Percentiles rank a stretch among this genome's conserved stretches.
These are phyloP conservation scores for Pharus latifolius DNA, from an alignment of 176 grass and related monocot species.

Conservation along the genomic window DNA sequence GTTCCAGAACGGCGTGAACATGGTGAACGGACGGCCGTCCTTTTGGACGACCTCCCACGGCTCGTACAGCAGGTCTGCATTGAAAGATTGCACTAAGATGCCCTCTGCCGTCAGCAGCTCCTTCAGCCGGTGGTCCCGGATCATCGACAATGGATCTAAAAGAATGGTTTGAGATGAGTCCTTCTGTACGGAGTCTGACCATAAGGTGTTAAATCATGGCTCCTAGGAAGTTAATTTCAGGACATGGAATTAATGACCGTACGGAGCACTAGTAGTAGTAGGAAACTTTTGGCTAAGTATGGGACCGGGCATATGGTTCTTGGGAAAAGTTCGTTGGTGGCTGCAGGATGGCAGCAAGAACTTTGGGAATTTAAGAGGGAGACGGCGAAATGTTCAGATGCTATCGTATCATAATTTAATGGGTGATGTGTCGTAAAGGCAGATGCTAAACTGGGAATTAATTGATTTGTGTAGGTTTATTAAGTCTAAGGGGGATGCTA, in stretches of 20 bases:
- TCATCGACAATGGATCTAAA: constrained; percentile 86
- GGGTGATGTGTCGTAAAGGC: background rate
- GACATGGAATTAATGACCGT: constrained; percentile 4
- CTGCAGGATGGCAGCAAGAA: background rate
- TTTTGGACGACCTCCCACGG: constrained; percentile 83
- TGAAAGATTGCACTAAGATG: constrained; percentile 71
- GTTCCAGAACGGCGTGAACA: constrained; percentile 86
- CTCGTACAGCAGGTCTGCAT: constrained; percentile 86
- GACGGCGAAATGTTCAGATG: constrained; percentile 1
- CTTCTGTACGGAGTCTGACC: background rate
- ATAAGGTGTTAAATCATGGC: background rate
- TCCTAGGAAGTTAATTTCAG: background rate
- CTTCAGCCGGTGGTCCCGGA: constrained; percentile 77
- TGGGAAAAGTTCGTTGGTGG: background rate
- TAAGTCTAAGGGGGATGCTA: background rate
- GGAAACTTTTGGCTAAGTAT: background rate
- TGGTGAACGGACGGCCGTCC: constrained; percentile 56
- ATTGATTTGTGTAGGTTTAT: background rate
- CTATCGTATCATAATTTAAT: too few species aligned
- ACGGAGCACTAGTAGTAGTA: background rate
- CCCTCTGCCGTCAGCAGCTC: constrained; percentile 55
- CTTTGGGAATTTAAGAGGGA: constrained; percentile 15
- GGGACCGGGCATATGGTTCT: background rate
- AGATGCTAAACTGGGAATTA: background rate
- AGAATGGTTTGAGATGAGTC: constrained; percentile 6